Conservation (phyloP, 2,329 filamentous ascomycete genomes). For the Trichoderma brevicompactum region DNA sequence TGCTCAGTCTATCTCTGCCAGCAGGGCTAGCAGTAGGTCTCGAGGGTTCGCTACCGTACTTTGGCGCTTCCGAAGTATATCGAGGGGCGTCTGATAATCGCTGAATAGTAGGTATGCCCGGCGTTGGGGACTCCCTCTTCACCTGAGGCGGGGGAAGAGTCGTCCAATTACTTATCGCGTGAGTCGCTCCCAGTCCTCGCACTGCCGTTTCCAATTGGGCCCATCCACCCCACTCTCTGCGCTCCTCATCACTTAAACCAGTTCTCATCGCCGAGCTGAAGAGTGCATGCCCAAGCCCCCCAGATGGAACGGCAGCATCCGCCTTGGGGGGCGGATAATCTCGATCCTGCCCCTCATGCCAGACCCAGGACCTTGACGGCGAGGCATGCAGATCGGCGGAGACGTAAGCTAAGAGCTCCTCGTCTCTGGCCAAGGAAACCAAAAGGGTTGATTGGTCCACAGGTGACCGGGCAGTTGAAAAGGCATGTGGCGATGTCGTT, state of each 20-base stretch:
- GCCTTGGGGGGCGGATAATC: slow-evolving; percentile 40
- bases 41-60: slow-evolving; percentile 32
- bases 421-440: slow-evolving; percentile 60
- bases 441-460: slow-evolving; percentile 42
- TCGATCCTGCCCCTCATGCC: slow-evolving; percentile 64
- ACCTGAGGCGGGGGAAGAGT: slow-evolving; percentile 42
- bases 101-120: slow-evolving; percentile 37
- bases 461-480: slow-evolving; percentile 38
- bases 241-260: slow-evolving; percentile 60
- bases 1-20: slow-evolving; percentile 45
- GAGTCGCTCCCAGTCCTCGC: slow-evolving; percentile 39
- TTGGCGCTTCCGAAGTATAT: slow-evolving; percentile 37
- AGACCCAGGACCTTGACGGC: slow-evolving; percentile 81
- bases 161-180: slow-evolving; percentile 36
- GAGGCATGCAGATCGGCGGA: slow-evolving; percentile 84
- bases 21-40: slow-evolving; percentile 39
- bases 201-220: slow-evolving; percentile 64
- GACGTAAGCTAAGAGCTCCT: slow-evolving; percentile 85
- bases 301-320: slow-evolving; percentile 29
- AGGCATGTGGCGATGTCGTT: slow-evolving; percentile 41
- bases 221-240: slow-evolving; percentile 80
- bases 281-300: slow-evolving; percentile 44
- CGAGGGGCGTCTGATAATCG: slow-evolving; percentile 40
- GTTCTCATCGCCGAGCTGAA: slow-evolving; percentile 55
- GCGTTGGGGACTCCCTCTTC: slow-evolving; percentile 42